Evolutionary conservation across 352 stramenopile genomes (phyloP), one percentile per base, ranked within the genome.

Genomic region (Globisporangium mamillatum): DNA sequence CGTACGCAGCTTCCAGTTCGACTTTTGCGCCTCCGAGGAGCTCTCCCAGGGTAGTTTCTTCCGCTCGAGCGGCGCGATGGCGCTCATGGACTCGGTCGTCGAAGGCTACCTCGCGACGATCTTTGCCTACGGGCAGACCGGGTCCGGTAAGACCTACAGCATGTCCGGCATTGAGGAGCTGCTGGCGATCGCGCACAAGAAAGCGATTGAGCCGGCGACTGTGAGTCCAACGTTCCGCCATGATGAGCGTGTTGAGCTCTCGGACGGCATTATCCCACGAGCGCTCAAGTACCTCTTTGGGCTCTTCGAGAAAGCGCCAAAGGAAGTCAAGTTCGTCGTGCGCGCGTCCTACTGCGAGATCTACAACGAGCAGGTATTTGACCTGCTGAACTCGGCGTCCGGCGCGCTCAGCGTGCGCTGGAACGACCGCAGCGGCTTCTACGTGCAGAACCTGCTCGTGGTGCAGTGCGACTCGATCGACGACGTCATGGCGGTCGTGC

Each of bases 331-430:
- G 60, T 92, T 88, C 57, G 69, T 90, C 20, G 74, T 93, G 36
- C 82, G 84, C 27, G 84, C 84, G 6, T 92, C 84, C 16, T 93
- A 89, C 66, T 93, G 82, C 59, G 84, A 94, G 64, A 91, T 94
- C 68, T 94, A 94, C 77, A 94, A 94, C 72, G 86, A 94, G 63
- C 82, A 92, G 36, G 84, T 88, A 0, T 92, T 89, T 25, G 86
- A 94, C 44, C 46, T 94, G 55, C 78, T 94, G 9, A 92, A 94
- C 66, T 74, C 85, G 27, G 74, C 73, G 9, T 89, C 80, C 0
- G 82, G 83, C 0, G 71, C 75, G 7, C 73, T 94, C n/a, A 84
- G 82, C 34, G 75, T 94, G 44, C 84, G 84, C 18, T 94, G 81
- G 84, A 91, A 88, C 50, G 80, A 89, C 59, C 79, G 75, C 61